A percentile compares a stretch with the other conserved stretches of the same genome.
Conservation (phyloP, 2,329 filamentous ascomycete species). For the Pyricularia grisea region DNA sequence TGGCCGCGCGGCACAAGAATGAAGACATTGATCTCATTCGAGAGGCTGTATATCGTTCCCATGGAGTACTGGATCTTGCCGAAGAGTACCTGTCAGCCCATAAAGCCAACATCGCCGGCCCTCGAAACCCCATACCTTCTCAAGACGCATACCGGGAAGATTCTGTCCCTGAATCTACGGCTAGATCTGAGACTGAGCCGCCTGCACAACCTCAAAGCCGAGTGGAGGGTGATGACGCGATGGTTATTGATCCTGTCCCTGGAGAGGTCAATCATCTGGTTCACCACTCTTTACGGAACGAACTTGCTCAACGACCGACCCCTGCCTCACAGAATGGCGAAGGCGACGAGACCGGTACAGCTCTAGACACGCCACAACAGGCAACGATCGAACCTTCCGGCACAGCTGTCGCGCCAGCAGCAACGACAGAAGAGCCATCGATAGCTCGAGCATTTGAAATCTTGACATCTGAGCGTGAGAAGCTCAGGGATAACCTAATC, state of each 20-base stretch:
- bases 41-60: slow-evolving; percentile 77
- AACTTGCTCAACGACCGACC: slow-evolving; percentile 13
- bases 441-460: slow-evolving; percentile 58
- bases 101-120: slow-evolving; percentile 43
- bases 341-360: slow-evolving; percentile 12
- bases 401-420: slow-evolving; percentile 6
- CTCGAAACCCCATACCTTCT: slow-evolving; percentile 57
- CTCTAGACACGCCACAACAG: slow-evolving; percentile 4
- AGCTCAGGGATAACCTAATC: slow-evolving; percentile 69
- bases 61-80: slow-evolving; percentile 51
- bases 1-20: slow-evolving; percentile 19
- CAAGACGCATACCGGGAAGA: slow-evolving; percentile 38
- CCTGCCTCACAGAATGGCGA: slow-evolving; percentile 15
- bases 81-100: slow-evolving; percentile 68
- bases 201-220: not conserved
- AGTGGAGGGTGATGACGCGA: slow-evolving; percentile 15
- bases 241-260: slow-evolving; percentile 21
- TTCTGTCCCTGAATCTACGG: slow-evolving; percentile 15
- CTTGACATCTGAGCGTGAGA: slow-evolving; percentile 64
- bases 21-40: slow-evolving; percentile 54
- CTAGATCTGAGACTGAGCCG: not conserved
- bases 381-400: slow-evolving; percentile 1
- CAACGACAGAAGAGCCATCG: slow-evolving; percentile 48
- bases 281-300: slow-evolving; percentile 13
- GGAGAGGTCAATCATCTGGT: slow-evolving; percentile 15